Evolutionary conservation across 257 asterid genomes (phyloP), one percentile per base, ranked within the genome.

Genomic region (Nicotiana benthamiana): DNA sequence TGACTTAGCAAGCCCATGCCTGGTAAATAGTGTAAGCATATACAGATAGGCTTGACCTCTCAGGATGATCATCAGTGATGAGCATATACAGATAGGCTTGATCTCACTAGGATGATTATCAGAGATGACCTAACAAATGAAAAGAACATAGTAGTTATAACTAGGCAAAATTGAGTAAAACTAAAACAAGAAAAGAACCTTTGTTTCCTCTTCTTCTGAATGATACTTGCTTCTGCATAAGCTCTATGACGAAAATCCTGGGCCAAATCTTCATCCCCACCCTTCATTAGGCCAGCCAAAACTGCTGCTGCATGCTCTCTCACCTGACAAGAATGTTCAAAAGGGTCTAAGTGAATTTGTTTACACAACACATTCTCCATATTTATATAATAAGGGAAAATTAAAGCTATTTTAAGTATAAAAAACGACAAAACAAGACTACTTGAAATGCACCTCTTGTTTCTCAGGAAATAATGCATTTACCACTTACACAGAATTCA

Each of bases 221-320:
- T 54, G 79, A 81, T 84, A 82, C 61, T 82, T 81, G 99, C 99
- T 90, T 90, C 95, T 85, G 81, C 88, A 80, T 89, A 91, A 84
- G 99, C 98, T 89, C 95, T 92, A 60, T 9, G 85, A 80, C 97
- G 97, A 79, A 96, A 96, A 80, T 91, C 97, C 84, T 87, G 87
- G 10, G 94, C 93, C 17, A 94, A 84, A 78, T 87, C 88, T 82
- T 82, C 92, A 86, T 92, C 95, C 61, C 93, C 98, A 75, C 97
- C 91, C 89, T 94, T 96, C 98, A 96, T 92, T 85, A 96, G 86
- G 82, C 97, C 97, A 80, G 99, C 97, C 84, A 96, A 92, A 83
- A 96, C 99, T 75, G 98, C 98, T 79, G 98, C 99, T 59, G 99
- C 99, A 59, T 96, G 99, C 95, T 96, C 99, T 82, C 99, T 88